phyloP scores from a whole-genome alignment of 441 rosid species.

The Biscutella laevigata region DNA sequence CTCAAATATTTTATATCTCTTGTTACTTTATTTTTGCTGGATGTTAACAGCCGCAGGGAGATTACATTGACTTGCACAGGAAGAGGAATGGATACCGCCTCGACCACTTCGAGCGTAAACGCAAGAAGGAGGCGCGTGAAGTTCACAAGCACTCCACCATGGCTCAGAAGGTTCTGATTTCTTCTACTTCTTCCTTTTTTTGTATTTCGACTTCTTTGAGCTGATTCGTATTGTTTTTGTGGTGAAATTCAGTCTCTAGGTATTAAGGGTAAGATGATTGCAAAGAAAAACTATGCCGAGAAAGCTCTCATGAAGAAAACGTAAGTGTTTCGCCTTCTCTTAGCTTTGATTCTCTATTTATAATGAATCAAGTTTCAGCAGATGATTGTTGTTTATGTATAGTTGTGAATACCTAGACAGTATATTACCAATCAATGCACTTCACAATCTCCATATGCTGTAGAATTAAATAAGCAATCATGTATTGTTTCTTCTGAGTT shows the following conservation, averaged over 20 bases:
- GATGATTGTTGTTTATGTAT: too few relatives aligned
- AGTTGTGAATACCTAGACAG: too few relatives aligned
- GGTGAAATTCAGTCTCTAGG: constrained; percentile 49
- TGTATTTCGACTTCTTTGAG: background rate
- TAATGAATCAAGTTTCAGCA: too few relatives aligned
- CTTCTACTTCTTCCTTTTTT: background rate
- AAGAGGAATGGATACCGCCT: constrained; percentile 74
- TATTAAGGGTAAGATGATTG: constrained; percentile 87
- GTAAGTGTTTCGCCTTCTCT: constrained; percentile 29
- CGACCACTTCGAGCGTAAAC: constrained; percentile 66
- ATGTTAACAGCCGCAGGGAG: constrained; percentile 70
- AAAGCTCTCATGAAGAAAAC: constrained; percentile 95
- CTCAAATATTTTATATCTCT: too few relatives aligned
- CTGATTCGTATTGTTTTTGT: background rate
- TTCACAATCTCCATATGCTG: too few relatives aligned
- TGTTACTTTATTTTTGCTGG: too few relatives aligned
- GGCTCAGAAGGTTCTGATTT: constrained; percentile 49
- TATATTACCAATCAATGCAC: too few relatives aligned
- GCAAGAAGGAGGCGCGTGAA: constrained; percentile 86
- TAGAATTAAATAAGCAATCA: background rate
- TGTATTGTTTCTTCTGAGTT: background rate
- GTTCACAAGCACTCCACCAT: constrained; percentile 59
- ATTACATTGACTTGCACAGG: constrained; percentile 65
- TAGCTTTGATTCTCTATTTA: too few relatives aligned
- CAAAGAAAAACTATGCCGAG: constrained; percentile 81